Percentiles rank a stretch among this genome's conserved stretches.
phyloP scores from a whole-genome alignment of 2,329 filamentous ascomycete species.

The Coniella lustricola region DNA sequence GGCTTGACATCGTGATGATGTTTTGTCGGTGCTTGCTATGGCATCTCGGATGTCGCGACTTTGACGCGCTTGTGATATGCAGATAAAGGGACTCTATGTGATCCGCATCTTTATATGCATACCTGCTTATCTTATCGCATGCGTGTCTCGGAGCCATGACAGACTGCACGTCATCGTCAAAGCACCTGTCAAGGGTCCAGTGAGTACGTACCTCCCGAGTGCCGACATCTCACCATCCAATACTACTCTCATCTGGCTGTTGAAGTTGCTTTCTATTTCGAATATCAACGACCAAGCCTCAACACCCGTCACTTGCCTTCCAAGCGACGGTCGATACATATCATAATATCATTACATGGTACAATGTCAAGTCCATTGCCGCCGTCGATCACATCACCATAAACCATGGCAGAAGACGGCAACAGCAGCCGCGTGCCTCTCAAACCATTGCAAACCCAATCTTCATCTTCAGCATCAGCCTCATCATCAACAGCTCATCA shows the following conservation, averaged over 20 bases:
- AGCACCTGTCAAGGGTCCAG: not conserved
- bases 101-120: not conserved
- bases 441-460: too few species aligned
- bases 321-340: too few species aligned
- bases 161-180: not conserved
- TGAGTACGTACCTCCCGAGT: too few species aligned
- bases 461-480: conserved; percentile 9
- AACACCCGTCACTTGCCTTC: too few species aligned
- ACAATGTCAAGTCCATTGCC: not conserved
- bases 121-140: not conserved
- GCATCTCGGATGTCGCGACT: not conserved
- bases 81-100: too few species aligned
- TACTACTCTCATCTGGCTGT: too few species aligned
- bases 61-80: not conserved
- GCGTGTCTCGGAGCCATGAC: not conserved
- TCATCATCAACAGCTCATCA: conserved; percentile 7
- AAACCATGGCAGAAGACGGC: conserved; percentile 10
- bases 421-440: conserved; percentile 4
- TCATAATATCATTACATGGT: not conserved
- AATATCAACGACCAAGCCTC: too few species aligned
- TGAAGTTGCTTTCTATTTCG: too few species aligned
- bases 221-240: not conserved
- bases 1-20: too few species aligned
- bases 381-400: not conserved
- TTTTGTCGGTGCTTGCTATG: too few species aligned